Evolutionary conservation across 257 asterid genomes (phyloP), one percentile per base, ranked within the genome.

Genomic region (Solanum sitiens): DNA sequence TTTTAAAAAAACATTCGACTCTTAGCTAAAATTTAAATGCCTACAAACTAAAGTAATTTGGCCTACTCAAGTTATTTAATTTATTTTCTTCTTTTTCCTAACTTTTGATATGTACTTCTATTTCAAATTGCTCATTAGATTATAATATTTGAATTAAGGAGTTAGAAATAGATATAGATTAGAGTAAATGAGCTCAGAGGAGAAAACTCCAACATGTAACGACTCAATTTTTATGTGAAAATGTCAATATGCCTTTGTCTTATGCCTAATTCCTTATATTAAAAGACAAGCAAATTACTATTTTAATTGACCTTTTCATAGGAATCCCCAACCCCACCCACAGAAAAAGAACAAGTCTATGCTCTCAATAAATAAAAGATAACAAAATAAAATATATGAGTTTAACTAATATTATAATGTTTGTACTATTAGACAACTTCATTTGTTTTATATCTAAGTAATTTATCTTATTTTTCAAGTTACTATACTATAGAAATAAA

Each of bases 201-300:
- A 89, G 87, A 88, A 88, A 18, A 88, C 83, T 90, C 98, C 98
- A 91, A 80, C 90, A 91, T 85, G 91, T 91, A 89, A 89, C 93
- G 91, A 89, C 95, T 92, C 90, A 88, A 86, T 89, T 86, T 89
- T 90, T 88, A 76, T 33, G 67, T 37, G 37, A 90, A 87, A 84
- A 86, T 92, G 98, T 94, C 95, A 67, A 89, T 90, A 92, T 83
- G 90, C 90, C 53, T 2, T 10, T 89, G 98, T 94, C 95, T 20
- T 91, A 75, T 93, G 87, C 93, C 82, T 53, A 92, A 63, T 90
- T 86, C 83, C 91, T 89, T 87, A 30, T 47, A 82, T 83, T 86
- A 89, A 73, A 71, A 79, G 91, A 90, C 93, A 90, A 91, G 77
- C 20, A 59, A 76, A 75, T 65, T 86, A 39, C 70, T 25, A 40